Evolutionary conservation across 2,329 filamentous ascomycete genomes (phyloP).

Genomic region (Aureobasidium sp.): DNA sequence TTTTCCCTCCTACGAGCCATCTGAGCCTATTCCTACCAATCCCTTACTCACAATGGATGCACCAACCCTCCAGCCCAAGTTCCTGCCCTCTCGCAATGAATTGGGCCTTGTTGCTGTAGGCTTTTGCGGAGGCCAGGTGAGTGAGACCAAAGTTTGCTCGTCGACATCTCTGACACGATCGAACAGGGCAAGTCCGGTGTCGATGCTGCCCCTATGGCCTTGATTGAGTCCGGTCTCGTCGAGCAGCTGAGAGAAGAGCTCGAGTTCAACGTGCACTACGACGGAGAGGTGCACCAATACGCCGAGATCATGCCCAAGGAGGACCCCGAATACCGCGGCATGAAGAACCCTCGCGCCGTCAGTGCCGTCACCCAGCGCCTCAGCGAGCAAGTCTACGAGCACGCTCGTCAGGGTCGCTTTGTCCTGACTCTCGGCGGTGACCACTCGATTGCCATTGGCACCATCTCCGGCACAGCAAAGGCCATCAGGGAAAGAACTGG

Average conservation of each 20-base stretch:
- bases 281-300: conserved; percentile 77
- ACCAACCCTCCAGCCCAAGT: conserved; percentile 59
- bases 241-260: conserved; percentile 77
- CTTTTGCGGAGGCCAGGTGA: conserved; percentile 92
- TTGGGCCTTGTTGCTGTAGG: conserved; percentile 90
- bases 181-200: conserved; percentile 79
- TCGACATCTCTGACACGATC: conserved; percentile 2
- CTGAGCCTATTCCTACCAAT: background rate
- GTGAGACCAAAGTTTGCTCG: background rate
- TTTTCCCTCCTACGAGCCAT: conserved; percentile 2
- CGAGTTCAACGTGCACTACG: conserved; percentile 79
- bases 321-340: conserved; percentile 77
- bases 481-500: conserved; percentile 76
- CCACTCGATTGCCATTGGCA: conserved; percentile 94
- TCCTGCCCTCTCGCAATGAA: conserved; percentile 71
- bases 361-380: conserved; percentile 77
- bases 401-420: conserved; percentile 75
- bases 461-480: conserved; percentile 77
- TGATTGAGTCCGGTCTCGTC: conserved; percentile 83
- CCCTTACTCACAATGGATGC: conserved; percentile 33
- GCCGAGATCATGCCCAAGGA: conserved; percentile 60
- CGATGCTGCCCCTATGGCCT: conserved; percentile 79
- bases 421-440: conserved; percentile 92
- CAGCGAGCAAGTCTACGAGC: conserved; percentile 76
- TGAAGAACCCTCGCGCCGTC: conserved; percentile 89